These are phyloP conservation scores for Ophiosphaerella herpotricha DNA, from an alignment of 2,329 filamentous ascomycete genomes.

Conservation along the genomic window DNA sequence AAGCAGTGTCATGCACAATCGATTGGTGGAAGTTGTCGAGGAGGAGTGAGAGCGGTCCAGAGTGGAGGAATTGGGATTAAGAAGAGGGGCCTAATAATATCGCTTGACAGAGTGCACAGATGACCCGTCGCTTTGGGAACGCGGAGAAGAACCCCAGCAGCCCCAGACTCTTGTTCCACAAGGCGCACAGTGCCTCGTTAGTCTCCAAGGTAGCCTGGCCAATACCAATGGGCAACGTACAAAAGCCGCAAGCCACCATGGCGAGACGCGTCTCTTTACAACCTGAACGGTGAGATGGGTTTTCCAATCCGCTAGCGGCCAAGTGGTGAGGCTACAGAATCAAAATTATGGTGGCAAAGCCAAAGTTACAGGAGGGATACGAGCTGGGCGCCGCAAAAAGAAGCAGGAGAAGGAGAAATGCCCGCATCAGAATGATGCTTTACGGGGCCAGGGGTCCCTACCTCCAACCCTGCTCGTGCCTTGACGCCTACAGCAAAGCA, in stretches of 20 bases:
- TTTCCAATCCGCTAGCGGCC: constrained; percentile 1
- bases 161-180: constrained; percentile 28
- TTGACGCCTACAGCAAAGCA: background rate
- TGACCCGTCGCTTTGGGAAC: constrained; percentile 38
- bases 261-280: constrained; percentile 10
- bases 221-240: constrained; percentile 16
- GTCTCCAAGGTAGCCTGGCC: constrained; percentile 1
- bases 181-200: constrained; percentile 23
- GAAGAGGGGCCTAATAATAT: constrained; percentile 34
- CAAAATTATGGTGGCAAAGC: constrained; percentile 1
- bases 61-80: constrained; percentile 7
- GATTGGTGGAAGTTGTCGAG: background rate
- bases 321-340: constrained; percentile 1
- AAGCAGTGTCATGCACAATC: background rate
- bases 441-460: background rate
- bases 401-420: background rate
- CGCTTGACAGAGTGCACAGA: constrained; percentile 19
- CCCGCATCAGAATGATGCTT: too few species aligned
- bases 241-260: constrained; percentile 13
- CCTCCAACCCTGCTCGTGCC: background rate
- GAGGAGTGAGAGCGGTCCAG: constrained; percentile 13
- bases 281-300: constrained; percentile 4
- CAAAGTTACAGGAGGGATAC: background rate
- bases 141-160: constrained; percentile 37
- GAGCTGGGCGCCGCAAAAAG: background rate